phyloP scores from a whole-genome alignment of 1,284 basidiomycete genomes.

The Coniophora puteana region DNA sequence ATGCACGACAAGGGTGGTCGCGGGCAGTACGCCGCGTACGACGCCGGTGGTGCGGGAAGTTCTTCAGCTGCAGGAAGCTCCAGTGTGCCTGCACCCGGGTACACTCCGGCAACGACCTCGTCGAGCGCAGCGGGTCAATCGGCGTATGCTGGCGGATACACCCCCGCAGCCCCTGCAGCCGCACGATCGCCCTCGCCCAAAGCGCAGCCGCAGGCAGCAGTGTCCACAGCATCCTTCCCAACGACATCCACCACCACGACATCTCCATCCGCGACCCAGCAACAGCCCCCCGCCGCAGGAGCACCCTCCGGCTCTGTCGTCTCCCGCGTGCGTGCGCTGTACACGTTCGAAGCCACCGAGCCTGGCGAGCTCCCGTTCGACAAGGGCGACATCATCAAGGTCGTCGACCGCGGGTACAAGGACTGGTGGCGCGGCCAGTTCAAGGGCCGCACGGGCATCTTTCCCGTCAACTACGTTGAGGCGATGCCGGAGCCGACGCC shows the following conservation, averaged over 20 bases:
- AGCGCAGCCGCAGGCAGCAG: constrained; percentile 19
- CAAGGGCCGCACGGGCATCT: constrained; percentile 92
- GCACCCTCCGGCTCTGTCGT: constrained; percentile 41
- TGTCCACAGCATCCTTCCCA: constrained; percentile 14
- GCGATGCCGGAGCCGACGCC: constrained; percentile 84
- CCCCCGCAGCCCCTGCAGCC: constrained; percentile 35
- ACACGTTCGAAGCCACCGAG: constrained; percentile 88
- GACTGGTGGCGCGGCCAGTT: constrained; percentile 99
- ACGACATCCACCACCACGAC: constrained; percentile 20
- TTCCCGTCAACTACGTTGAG: constrained; percentile 98
- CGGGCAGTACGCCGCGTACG: constrained; percentile 43
- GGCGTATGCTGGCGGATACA: constrained; percentile 42
- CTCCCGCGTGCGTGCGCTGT: constrained; percentile 87
- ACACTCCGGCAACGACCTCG: constrained; percentile 8
- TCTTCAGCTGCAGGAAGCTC: constrained; percentile 38
- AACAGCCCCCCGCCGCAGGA: constrained; percentile 13
- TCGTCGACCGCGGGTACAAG: constrained; percentile 92
- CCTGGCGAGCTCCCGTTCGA: constrained; percentile 91
- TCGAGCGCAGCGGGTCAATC: constrained; percentile 16
- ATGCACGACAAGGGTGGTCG: constrained; percentile 86
- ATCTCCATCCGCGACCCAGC: constrained; percentile 20
- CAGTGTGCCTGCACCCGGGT: constrained; percentile 11
- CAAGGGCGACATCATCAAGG: constrained; percentile 94
- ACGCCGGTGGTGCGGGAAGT: constrained; percentile 32
- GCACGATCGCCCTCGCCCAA: constrained; percentile 36